Percentiles rank a stretch among this genome's conserved stretches.
phyloP scores from a whole-genome alignment of 805 yeast species.

The Saturnispora diversa region DNA sequence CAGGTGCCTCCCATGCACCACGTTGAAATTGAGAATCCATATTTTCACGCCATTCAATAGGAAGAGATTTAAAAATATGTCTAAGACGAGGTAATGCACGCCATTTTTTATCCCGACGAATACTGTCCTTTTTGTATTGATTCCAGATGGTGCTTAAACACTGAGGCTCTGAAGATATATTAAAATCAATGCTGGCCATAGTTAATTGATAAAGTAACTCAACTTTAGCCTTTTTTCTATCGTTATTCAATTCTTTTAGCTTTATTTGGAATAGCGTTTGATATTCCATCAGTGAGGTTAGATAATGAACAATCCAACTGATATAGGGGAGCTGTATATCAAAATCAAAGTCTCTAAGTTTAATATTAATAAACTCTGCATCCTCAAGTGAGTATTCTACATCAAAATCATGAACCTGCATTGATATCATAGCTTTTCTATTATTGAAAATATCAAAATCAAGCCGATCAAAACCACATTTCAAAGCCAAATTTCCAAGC shows the following conservation, averaged over 20 bases:
- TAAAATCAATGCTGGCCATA: constrained; percentile 32
- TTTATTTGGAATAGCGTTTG: constrained; percentile 1
- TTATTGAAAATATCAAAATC: constrained; percentile 5
- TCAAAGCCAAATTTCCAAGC: constrained; percentile 31
- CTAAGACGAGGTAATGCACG: constrained; percentile 71
- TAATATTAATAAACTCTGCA: neutral
- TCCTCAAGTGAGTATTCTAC: neutral
- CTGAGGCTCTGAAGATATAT: constrained; percentile 75
- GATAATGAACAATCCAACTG: constrained; percentile 7
- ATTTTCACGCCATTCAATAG: constrained; percentile 40
- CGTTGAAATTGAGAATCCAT: constrained; percentile 28
- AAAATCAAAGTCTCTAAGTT: constrained; percentile 3
- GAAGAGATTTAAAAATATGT: constrained; percentile 57
- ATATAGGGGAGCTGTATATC: constrained; percentile 2
- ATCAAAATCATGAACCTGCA: constrained; percentile 1
- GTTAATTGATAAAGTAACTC: constrained; percentile 38
- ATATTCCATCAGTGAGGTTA: neutral
- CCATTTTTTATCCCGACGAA: constrained; percentile 78
- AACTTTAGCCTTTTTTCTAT: constrained; percentile 21
- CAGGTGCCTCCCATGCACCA: constrained; percentile 38
- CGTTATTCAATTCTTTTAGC: constrained; percentile 7
- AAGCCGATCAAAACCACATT: neutral
- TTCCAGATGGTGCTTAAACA: constrained; percentile 32
- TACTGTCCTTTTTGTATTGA: constrained; percentile 10
- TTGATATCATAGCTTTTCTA: constrained; percentile 2